These are phyloP conservation scores for Aspergillus fischeri DNA, from an alignment of 2,329 filamentous ascomycete genomes.

Conservation along the genomic window DNA sequence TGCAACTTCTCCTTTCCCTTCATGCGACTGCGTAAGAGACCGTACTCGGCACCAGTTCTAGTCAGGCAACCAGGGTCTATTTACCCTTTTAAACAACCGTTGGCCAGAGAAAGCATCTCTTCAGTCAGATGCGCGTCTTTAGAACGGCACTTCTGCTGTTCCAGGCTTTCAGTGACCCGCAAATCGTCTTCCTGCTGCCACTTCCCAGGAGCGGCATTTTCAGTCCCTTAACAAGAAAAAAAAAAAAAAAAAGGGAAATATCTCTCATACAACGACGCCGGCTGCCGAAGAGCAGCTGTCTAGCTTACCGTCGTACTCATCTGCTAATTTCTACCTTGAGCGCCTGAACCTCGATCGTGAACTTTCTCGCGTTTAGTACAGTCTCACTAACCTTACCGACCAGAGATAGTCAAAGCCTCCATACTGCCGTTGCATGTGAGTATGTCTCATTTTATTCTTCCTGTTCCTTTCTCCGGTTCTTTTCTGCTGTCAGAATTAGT, in stretches of 20 bases:
- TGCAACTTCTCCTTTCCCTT: neutral
- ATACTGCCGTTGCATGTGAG: neutral
- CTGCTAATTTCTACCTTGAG: neutral
- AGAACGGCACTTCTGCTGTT: constrained; percentile 8
- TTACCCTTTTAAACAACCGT: constrained; percentile 14
- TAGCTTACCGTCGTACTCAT: neutral
- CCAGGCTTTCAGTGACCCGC: constrained; percentile 17
- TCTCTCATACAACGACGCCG: neutral
- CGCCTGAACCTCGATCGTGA: neutral
- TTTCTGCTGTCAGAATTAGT: neutral
- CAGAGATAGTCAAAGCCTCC: neutral
- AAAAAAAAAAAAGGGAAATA: constrained; percentile 4
- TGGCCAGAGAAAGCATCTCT: constrained; percentile 12
- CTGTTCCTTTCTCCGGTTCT: neutral
- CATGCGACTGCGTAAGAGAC: neutral
- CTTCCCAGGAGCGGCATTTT: constrained; percentile 10
- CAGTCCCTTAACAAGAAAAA: neutral
- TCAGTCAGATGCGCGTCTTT: neutral
- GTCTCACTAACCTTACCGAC: neutral
- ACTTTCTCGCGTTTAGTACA: neutral
- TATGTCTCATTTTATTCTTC: neutral
- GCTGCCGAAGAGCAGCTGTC: neutral
- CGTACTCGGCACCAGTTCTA: constrained; percentile 8
- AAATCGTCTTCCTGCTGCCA: constrained; percentile 16
- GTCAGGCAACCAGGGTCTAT: constrained; percentile 17